Evolutionary conservation across 2,329 filamentous ascomycete species (phyloP).

Genomic region (Clarireedia sp.): DNA sequence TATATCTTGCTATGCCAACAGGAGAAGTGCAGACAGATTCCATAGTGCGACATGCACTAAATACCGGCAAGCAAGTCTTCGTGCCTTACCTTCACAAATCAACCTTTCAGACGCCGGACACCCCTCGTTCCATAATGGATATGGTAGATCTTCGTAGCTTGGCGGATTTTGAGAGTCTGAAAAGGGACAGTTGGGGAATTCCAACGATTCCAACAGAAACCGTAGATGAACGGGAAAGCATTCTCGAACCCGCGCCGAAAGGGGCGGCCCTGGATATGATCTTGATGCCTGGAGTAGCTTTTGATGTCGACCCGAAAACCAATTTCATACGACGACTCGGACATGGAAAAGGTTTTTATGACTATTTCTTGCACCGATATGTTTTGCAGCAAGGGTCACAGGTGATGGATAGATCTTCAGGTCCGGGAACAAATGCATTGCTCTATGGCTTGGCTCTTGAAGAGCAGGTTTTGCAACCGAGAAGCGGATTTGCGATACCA

Average conservation of each 20-base stretch:
- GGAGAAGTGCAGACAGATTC: slow-evolving; percentile 78
- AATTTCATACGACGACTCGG: slow-evolving; percentile 66
- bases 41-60: slow-evolving; percentile 75
- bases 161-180: slow-evolving; percentile 69
- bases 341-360: slow-evolving; percentile 96
- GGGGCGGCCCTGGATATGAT: slow-evolving; percentile 67
- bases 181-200: slow-evolving; percentile 85
- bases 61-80: slow-evolving; percentile 74
- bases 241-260: slow-evolving; percentile 51
- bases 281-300: slow-evolving; percentile 86
- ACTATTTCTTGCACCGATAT: slow-evolving; percentile 80
- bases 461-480: slow-evolving; percentile 67
- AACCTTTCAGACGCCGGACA: slow-evolving; percentile 27
- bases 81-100: slow-evolving; percentile 78
- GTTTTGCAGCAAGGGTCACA: slow-evolving; percentile 31
- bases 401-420: slow-evolving; percentile 35
- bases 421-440: slow-evolving; percentile 50
- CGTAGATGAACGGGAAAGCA: slow-evolving; percentile 59
- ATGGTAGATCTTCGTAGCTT: slow-evolving; percentile 75
- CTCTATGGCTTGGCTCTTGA: slow-evolving; percentile 73
- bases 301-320: slow-evolving; percentile 54
- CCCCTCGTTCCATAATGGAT: slow-evolving; percentile 73
- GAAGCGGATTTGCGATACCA: slow-evolving; percentile 57
- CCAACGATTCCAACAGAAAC: slow-evolving; percentile 68
- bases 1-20: slow-evolving; percentile 89